Evolutionary conservation across 1,284 basidiomycete species (phyloP).

Genomic region (Cerioporus squamosus): DNA sequence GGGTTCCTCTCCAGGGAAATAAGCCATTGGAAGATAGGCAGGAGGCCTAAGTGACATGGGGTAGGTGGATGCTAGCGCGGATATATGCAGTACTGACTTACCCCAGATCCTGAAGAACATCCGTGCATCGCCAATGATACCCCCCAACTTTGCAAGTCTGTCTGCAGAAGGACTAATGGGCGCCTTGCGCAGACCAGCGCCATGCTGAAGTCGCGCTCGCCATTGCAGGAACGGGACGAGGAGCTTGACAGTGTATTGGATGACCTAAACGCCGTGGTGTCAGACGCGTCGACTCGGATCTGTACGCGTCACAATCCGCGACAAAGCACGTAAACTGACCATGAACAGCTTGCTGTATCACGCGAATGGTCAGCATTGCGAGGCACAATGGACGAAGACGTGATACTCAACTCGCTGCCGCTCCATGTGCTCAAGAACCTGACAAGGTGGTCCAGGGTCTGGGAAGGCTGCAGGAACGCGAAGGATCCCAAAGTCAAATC

Average conservation of each 20-base stretch:
- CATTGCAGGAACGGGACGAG: conserved; percentile 65
- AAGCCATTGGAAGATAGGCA: conserved; percentile 81
- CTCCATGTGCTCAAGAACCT: conserved; percentile 80
- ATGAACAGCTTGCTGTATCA: conserved; percentile 71
- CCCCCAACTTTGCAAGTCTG: conserved; percentile 58
- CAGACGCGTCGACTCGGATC: background rate
- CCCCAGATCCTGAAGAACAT: conserved; percentile 81
- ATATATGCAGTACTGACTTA: conserved; percentile 29
- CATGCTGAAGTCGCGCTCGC: conserved; percentile 69
- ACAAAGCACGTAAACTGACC: conserved; percentile 42
- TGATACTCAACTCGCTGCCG: conserved; percentile 73
- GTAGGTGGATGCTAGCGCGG: background rate
- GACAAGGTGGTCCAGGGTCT: conserved; percentile 70
- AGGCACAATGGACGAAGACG: background rate
- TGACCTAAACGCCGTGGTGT: conserved; percentile 47
- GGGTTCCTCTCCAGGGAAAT: conserved; percentile 70
- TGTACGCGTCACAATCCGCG: background rate
- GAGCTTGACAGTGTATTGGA: conserved; percentile 74
- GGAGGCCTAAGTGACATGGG: conserved; percentile 51
- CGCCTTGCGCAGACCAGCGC: conserved; percentile 54
- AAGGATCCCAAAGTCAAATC: conserved; percentile 70
- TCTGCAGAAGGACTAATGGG: conserved; percentile 57
- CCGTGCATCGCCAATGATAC: conserved; percentile 66
- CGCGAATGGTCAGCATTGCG: background rate
- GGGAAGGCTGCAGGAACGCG: conserved; percentile 56